phyloP scores from a whole-genome alignment of 805 yeast species.

The Ogataea minuta region DNA sequence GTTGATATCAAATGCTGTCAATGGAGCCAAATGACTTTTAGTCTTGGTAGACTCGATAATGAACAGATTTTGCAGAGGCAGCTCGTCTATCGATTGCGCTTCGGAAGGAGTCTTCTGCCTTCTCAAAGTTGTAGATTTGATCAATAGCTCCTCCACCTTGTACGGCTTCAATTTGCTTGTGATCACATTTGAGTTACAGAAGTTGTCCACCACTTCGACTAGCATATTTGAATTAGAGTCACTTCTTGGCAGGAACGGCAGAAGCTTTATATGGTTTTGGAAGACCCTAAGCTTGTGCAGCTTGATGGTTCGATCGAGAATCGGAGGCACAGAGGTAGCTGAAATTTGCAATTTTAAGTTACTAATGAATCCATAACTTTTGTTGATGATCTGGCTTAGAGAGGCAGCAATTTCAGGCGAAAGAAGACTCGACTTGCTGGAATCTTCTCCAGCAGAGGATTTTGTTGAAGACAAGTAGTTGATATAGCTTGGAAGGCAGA shows the following conservation, averaged over 20 bases:
- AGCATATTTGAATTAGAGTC: conserved; percentile 34
- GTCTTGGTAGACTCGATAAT: conserved; percentile 33
- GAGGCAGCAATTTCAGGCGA: conserved; percentile 35
- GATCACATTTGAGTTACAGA: conserved; percentile 28
- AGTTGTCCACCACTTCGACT: conserved; percentile 34
- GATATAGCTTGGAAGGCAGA: conserved; percentile 54
- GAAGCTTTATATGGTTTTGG: conserved; percentile 31
- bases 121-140: conserved; percentile 23
- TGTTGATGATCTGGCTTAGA: conserved; percentile 30
- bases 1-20: conserved; percentile 35
- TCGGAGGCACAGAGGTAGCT: conserved; percentile 15
- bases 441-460: conserved; percentile 32
- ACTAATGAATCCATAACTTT: conserved; percentile 32
- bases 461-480: conserved; percentile 48
- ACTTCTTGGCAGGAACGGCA: conserved; percentile 33
- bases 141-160: conserved; percentile 33
- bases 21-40: conserved; percentile 29
- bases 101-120: conserved; percentile 1
- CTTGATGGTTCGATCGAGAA: conserved; percentile 24
- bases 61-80: conserved; percentile 23
- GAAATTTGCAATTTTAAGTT: conserved; percentile 26
- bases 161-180: conserved; percentile 40
- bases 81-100: conserved; percentile 23
- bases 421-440: conserved; percentile 25
- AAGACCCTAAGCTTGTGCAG: conserved; percentile 33